Conservation (phyloP, 768 basidiomycete species). For the Ephemerocybe angulata region DNA sequence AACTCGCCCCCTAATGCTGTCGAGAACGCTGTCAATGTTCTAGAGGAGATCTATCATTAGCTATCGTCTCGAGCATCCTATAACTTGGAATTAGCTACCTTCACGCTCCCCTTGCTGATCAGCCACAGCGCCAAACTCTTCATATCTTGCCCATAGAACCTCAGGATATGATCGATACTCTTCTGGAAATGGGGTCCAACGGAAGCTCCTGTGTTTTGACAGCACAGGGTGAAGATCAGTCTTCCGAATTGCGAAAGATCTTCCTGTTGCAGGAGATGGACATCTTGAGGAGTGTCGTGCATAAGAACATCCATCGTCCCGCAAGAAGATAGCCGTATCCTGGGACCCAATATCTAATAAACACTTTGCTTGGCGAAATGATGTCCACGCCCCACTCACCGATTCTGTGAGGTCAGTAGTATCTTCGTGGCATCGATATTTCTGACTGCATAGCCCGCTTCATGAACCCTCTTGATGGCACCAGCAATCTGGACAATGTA, state of each 20-base stretch:
- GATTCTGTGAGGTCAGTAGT: constrained; percentile 83
- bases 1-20: constrained; percentile 70
- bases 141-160: constrained; percentile 76
- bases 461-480: constrained; percentile 85
- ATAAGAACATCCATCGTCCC: constrained; percentile 83
- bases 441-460: constrained; percentile 72
- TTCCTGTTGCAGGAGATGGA: constrained; percentile 71
- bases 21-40: constrained; percentile 76
- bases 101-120: constrained; percentile 69
- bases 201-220: constrained; percentile 57
- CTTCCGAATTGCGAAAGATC: constrained; percentile 86
- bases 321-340: constrained; percentile 83
- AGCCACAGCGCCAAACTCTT: constrained; percentile 79
- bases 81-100: constrained; percentile 36
- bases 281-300: constrained; percentile 65
- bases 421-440: constrained; percentile 86
- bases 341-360: constrained; percentile 20
- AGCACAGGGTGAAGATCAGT: constrained; percentile 76
- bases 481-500: constrained; percentile 88
- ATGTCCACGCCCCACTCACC: too few species aligned
- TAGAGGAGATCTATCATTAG: constrained; percentile 24
- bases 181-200: constrained; percentile 61
- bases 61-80: not conserved
- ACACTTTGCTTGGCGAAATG: not conserved
- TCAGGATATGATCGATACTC: constrained; percentile 71